These are phyloP conservation scores for Agaricales sp. DNA, from an alignment of 1,284 basidiomycete genomes.

Conservation along the genomic window DNA sequence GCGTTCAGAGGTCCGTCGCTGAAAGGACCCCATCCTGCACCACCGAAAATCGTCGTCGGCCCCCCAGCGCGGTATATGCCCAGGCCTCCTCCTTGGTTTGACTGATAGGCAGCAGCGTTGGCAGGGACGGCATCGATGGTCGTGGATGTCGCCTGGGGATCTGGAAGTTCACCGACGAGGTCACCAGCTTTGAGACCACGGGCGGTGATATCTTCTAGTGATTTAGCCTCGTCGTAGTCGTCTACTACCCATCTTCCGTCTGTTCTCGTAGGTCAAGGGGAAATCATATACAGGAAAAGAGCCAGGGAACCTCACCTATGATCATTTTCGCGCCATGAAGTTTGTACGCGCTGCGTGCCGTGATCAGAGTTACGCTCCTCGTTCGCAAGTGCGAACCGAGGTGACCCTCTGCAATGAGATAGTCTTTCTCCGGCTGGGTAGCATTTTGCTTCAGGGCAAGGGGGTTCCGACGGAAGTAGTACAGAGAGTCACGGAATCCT, in stretches of 20 bases:
- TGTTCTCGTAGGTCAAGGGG: conserved; percentile 19
- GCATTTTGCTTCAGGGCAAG: conserved; percentile 86
- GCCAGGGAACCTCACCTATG: conserved; percentile 39
- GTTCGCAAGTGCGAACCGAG: conserved; percentile 84
- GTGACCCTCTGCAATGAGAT: conserved; percentile 80
- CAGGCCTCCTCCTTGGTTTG: conserved; percentile 29
- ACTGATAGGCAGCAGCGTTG: conserved; percentile 24
- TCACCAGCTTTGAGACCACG: conserved; percentile 70
- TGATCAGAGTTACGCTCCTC: conserved; percentile 88
- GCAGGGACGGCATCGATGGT: conserved; percentile 23
- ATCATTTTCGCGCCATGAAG: conserved; percentile 89
- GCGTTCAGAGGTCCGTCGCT: conserved; percentile 75
- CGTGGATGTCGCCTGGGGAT: conserved; percentile 35
- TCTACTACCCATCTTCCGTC: conserved; percentile 88
- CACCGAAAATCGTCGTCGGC: conserved; percentile 81
- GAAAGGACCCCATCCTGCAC: conserved; percentile 74
- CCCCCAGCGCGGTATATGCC: conserved; percentile 77
- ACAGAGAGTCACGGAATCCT: conserved; percentile 93
- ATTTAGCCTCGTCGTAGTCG: conserved; percentile 90
- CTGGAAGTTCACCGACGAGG: conserved; percentile 70
- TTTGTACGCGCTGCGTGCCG: conserved; percentile 90
- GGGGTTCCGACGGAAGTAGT: conserved; percentile 90
- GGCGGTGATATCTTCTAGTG: conserved; percentile 57
- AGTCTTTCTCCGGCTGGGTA: conserved; percentile 82
- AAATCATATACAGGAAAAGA: conserved; percentile 1